Evolutionary conservation across 2,329 filamentous ascomycete genomes (phyloP).

Genomic region (Neonectria coccinea): DNA sequence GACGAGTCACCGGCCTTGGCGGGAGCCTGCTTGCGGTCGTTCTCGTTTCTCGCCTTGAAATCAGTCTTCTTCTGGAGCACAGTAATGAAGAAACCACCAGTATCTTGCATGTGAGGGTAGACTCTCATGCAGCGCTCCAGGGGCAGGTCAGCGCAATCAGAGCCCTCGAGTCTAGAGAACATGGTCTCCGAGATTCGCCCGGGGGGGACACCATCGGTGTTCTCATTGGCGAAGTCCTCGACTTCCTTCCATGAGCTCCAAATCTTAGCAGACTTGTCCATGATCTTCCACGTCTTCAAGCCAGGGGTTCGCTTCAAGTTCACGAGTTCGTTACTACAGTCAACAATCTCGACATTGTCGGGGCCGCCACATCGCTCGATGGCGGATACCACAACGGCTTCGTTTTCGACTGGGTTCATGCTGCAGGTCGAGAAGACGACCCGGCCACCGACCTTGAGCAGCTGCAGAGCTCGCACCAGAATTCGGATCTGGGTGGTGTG

Average conservation of each 20-base stretch:
- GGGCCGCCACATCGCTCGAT: slow-evolving; percentile 90
- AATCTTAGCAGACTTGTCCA: slow-evolving; percentile 84
- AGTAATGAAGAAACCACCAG: slow-evolving; percentile 96
- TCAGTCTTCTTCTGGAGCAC: slow-evolving; percentile 93
- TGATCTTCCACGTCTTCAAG: slow-evolving; percentile 86
- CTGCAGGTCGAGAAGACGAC: slow-evolving; percentile 99
- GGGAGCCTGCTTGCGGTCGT: slow-evolving; percentile 57
- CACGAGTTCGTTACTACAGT: slow-evolving; percentile 83
- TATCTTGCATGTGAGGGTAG: slow-evolving; percentile 95
- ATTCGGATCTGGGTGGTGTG: slow-evolving; percentile 91
- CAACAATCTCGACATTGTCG: slow-evolving; percentile 83
- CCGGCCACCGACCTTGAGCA: slow-evolving; percentile 93
- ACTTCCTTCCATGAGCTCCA: slow-evolving; percentile 88
- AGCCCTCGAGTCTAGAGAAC: slow-evolving; percentile 75
- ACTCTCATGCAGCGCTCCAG: slow-evolving; percentile 93
- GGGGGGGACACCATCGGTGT: slow-evolving; percentile 65
- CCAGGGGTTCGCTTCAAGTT: slow-evolving; percentile 81
- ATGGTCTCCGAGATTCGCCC: slow-evolving; percentile 81
- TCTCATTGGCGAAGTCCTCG: slow-evolving; percentile 73
- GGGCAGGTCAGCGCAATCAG: slow-evolving; percentile 73
- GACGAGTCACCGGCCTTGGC: slow-evolving; percentile 32
- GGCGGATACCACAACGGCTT: slow-evolving; percentile 88
- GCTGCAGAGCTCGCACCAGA: slow-evolving; percentile 89
- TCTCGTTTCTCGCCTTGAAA: slow-evolving; percentile 81
- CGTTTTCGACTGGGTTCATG: slow-evolving; percentile 98